A percentile compares a stretch with the other conserved stretches of the same genome.
Evolutionary conservation across 1,284 basidiomycete genomes (phyloP).

Genomic region (Moesziomyces antarcticus): DNA sequence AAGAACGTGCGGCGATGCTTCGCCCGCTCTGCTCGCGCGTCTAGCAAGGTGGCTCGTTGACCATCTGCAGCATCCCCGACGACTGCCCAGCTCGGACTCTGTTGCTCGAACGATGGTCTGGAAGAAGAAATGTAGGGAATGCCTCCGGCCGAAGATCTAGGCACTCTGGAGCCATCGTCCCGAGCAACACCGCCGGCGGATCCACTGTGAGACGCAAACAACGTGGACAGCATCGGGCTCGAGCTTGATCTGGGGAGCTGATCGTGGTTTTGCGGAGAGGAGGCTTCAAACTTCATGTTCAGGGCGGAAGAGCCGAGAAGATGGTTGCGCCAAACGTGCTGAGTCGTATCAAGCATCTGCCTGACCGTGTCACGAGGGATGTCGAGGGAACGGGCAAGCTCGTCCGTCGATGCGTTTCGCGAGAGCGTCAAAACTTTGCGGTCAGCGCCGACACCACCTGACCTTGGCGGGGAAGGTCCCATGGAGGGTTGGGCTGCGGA

Average conservation of each 20-base stretch:
- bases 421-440: slow-evolving; percentile 16
- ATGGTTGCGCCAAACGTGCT: slow-evolving; percentile 43
- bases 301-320: slow-evolving; percentile 14
- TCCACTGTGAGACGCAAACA: slow-evolving; percentile 16
- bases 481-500: slow-evolving; percentile 1
- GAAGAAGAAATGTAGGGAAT: slow-evolving; percentile 36
- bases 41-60: slow-evolving; percentile 4
- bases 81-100: slow-evolving; percentile 28
- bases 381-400: slow-evolving; percentile 40
- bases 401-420: slow-evolving; percentile 23
- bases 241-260: slow-evolving; percentile 18
- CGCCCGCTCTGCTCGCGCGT: slow-evolving; percentile 13
- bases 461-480: background rate
- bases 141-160: slow-evolving; percentile 11
- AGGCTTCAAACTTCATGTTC: background rate
- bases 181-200: background rate
- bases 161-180: slow-evolving; percentile 14
- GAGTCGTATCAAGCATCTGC: slow-evolving; percentile 48
- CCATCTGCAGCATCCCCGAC: slow-evolving; percentile 13
- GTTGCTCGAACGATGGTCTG: slow-evolving; percentile 19
- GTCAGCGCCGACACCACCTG: background rate
- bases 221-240: slow-evolving; percentile 29
- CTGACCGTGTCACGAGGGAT: slow-evolving; percentile 39
- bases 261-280: background rate
- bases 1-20: slow-evolving; percentile 31